Evolutionary conservation across 176 grass and related monocot species (phyloP).

Genomic region (Panicum miliaceum): DNA sequence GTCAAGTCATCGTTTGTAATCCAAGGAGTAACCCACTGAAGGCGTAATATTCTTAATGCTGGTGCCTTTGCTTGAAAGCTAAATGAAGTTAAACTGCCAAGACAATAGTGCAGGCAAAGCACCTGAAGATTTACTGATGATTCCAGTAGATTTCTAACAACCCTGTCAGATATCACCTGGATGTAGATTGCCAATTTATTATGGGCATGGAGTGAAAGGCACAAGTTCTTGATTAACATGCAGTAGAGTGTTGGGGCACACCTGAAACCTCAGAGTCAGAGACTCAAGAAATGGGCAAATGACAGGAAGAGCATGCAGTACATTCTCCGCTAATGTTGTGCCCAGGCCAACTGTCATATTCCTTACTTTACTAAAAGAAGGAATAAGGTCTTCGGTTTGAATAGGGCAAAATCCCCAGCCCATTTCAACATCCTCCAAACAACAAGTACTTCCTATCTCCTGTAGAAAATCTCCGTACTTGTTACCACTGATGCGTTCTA

Average conservation of each 20-base stretch:
- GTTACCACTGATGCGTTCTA: slow-evolving; percentile 36
- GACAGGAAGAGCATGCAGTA: slow-evolving; percentile 61
- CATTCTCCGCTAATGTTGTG: slow-evolving; percentile 65
- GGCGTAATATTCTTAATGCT: slow-evolving; percentile 50
- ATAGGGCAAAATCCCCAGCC: slow-evolving; percentile 83
- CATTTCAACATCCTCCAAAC: slow-evolving; percentile 72
- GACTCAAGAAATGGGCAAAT: slow-evolving; percentile 76
- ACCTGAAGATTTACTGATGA: slow-evolving; percentile 59
- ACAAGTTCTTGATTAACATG: slow-evolving; percentile 18
- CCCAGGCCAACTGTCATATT: slow-evolving; percentile 69
- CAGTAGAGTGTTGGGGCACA: slow-evolving; percentile 21
- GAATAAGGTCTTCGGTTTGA: slow-evolving; percentile 49
- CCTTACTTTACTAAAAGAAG: slow-evolving; percentile 61
- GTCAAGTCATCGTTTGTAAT: slow-evolving; percentile 76
- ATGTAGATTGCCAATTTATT: slow-evolving; percentile 39
- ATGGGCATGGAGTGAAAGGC: background rate
- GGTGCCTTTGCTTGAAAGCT: slow-evolving; percentile 46
- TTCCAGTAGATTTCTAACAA: slow-evolving; percentile 64
- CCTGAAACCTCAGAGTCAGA: slow-evolving; percentile 84
- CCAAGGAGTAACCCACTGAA: slow-evolving; percentile 78
- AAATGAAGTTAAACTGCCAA: slow-evolving; percentile 66
- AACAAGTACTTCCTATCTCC: slow-evolving; percentile 49
- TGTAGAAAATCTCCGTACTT: slow-evolving; percentile 47
- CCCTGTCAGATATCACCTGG: slow-evolving; percentile 69
- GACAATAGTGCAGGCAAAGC: slow-evolving; percentile 64